Base-by-base conservation (phyloP, 352 stramenopile species). In the Peronosclerospora sorghi region DNA sequence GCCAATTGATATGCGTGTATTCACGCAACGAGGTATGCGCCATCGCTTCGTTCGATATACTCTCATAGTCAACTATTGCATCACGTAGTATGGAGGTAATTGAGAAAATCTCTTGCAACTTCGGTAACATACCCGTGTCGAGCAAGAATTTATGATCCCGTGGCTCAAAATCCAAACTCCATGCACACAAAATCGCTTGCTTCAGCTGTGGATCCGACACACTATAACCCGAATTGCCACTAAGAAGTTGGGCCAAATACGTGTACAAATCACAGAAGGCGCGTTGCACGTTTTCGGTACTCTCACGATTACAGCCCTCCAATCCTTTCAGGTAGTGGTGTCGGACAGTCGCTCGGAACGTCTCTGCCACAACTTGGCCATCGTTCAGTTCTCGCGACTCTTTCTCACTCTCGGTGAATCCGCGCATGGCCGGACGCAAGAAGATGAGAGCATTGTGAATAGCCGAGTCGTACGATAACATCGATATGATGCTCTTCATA, bases 311-410 rank as follows among this genome's bases (percentile, higher is more conserved):
- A 41, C 76, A 94, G 0, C 78, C 81, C 59, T 94, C 81, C 10
- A 94, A 63, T 12, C 79, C 78, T 47, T 94, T 94, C 19, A 91
- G 49, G 35, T 94, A 91, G 36, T 94, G 81, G 29, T 94, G 81
- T 1, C 81, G 64, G 27, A 90, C 76, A 0, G 81, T 94, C 32
- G 81, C 78, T 7, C 81, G 76, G 40, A 94, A 94, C 0, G 73
- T 88, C 42, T 89, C 76, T 4, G 74, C 72, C 1, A 91, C 56
- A n/a, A 85, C 56, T 35, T 85, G 69, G 0, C 68, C 71, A 36
- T 89, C 79, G 48, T 87, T 88, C 1, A 74, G 34, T 39, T 91
- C 79, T 13, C 75, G 64, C 2, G 81, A 83, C 27, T 91, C 69
- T 35, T 86, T 86, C 48, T 91, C 81, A 35, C 80, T 82, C 23